phyloP scores from a whole-genome alignment of 805 yeast species.

The Ascoidea asiatica region DNA sequence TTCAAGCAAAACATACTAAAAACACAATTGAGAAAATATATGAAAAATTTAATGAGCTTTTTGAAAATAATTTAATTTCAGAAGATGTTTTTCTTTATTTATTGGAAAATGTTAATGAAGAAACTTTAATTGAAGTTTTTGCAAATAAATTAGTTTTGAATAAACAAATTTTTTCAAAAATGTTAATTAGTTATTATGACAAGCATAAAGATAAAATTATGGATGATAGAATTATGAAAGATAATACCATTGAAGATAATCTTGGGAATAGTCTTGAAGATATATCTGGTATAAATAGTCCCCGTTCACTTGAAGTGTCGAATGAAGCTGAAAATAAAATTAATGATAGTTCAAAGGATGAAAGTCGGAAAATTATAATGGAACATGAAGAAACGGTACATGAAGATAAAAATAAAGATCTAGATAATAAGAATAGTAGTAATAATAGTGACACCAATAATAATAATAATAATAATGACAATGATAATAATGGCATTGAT shows the following conservation, averaged over 20 bases:
- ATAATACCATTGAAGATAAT: background rate
- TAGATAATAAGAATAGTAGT: background rate
- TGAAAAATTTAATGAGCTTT: background rate
- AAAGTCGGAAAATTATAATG: too few relatives aligned
- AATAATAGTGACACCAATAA: background rate
- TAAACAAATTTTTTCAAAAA: too few relatives aligned
- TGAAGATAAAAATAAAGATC: too few relatives aligned
- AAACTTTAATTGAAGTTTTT: too few relatives aligned
- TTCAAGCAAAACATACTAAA: too few relatives aligned
- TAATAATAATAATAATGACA: too few relatives aligned
- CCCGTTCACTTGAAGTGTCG: too few relatives aligned
- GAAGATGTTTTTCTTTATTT: background rate
- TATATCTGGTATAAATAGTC: background rate
- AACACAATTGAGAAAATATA: background rate
- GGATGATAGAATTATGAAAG: background rate
- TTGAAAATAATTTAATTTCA: background rate
- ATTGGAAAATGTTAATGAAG: background rate
- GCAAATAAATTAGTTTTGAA: background rate
- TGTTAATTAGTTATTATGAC: too few relatives aligned
- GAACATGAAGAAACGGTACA: too few relatives aligned
- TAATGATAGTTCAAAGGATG: too few relatives aligned
- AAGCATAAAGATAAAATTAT: background rate
- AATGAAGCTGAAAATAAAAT: too few relatives aligned
- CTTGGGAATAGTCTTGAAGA: background rate
- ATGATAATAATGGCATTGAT: background rate